Evolutionary conservation across 1,139 yeast species (phyloP).

Genomic region (Hyphopichia buzzinii): DNA sequence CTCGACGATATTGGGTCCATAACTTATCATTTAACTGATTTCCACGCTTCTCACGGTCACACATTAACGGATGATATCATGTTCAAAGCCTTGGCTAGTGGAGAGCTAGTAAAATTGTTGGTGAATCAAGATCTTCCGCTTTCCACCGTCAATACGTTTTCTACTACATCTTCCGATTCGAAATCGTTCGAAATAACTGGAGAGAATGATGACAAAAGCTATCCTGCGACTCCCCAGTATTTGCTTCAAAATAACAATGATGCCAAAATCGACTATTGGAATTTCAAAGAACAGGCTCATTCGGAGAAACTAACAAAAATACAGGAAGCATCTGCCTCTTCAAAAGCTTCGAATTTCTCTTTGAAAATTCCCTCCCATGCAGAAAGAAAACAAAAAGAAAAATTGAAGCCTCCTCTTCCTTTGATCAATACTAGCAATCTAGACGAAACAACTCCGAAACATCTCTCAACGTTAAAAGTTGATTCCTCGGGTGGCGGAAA

Average conservation of each 20-base stretch:
- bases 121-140: slow-evolving; percentile 42
- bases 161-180: slow-evolving; percentile 48
- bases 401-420: slow-evolving; percentile 21
- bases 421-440: slow-evolving; percentile 27
- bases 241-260: slow-evolving; percentile 38
- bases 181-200: slow-evolving; percentile 47
- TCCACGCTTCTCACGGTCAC: slow-evolving; percentile 62
- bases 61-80: slow-evolving; percentile 52
- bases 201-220: slow-evolving; percentile 40
- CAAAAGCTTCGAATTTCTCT: slow-evolving; percentile 12
- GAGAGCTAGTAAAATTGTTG: slow-evolving; percentile 40
- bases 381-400: slow-evolving; percentile 11
- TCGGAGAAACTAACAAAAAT: slow-evolving; percentile 18
- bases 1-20: slow-evolving; percentile 39
- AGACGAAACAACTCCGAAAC: slow-evolving; percentile 10
- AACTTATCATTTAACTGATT: slow-evolving; percentile 69
- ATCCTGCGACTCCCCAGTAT: slow-evolving; percentile 64
- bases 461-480: slow-evolving; percentile 3
- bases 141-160: slow-evolving; percentile 31
- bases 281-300: slow-evolving; percentile 49
- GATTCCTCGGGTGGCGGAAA: slow-evolving; percentile 1
- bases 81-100: slow-evolving; percentile 26
- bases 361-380: slow-evolving; percentile 22
- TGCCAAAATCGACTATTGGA: slow-evolving; percentile 56
- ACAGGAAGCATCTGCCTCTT: neutral